These are phyloP conservation scores for Hemileccinum rubropunctum DNA, from an alignment of 768 basidiomycete species.

Conservation along the genomic window DNA sequence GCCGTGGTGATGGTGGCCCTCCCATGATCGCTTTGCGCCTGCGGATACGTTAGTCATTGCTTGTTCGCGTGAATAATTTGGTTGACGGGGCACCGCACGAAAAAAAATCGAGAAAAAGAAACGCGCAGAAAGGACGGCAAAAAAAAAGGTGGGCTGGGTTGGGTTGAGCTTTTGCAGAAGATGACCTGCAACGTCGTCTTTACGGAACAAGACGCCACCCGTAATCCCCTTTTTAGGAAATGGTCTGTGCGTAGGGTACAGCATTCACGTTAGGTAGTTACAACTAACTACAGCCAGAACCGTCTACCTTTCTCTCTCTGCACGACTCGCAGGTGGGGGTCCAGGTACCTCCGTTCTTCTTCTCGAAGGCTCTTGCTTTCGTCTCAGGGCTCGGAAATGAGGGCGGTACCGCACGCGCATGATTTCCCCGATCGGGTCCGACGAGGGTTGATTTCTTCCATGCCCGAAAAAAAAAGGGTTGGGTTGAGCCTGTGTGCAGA, in stretches of 20 bases:
- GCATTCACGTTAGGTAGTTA: no score
- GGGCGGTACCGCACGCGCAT: no score
- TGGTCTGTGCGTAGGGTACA: conserved; percentile 18
- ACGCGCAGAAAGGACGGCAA: not conserved
- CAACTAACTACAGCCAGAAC: no score
- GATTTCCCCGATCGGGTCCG: no score
- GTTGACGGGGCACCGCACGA: conserved; percentile 83
- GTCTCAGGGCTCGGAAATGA: no score
- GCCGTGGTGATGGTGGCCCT: conserved; percentile 46
- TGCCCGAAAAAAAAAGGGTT: no score
- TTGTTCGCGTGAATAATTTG: conserved; percentile 38
- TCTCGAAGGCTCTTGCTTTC: not conserved
- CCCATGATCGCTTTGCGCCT: conserved; percentile 82
- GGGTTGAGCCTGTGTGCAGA: no score
- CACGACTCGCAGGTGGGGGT: not conserved
- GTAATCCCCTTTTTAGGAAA: not conserved
- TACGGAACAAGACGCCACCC: not conserved
- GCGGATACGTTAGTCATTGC: conserved; percentile 79
- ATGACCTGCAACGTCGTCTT: no score
- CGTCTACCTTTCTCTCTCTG: not conserved
- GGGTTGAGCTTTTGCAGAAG: no score
- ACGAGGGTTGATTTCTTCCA: no score
- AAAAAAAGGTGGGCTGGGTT: not conserved
- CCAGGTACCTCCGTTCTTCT: conserved; percentile 1
- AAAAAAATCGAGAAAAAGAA: not conserved